Percentiles rank a stretch among this genome's conserved stretches.
Conservation (phyloP, 75 land plant species). For the Selaginella tamariscina region DNA sequence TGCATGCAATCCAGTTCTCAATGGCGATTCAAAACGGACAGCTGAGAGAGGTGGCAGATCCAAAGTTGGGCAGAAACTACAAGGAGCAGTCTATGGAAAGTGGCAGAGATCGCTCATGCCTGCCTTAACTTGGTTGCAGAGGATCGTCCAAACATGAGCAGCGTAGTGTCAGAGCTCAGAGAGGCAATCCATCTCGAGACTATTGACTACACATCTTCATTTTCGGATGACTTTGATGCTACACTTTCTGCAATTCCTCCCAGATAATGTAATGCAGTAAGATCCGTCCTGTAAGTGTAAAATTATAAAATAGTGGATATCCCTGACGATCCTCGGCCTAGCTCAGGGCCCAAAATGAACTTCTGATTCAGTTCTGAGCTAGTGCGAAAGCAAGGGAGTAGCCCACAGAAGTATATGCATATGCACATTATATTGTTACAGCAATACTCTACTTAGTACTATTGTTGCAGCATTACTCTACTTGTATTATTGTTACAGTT, state of each 20-base stretch:
- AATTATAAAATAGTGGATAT: too few relatives aligned
- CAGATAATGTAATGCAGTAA: too few relatives aligned
- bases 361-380: neutral
- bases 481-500: too few relatives aligned
- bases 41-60: neutral
- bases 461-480: too few relatives aligned
- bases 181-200: neutral
- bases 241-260: too few relatives aligned
- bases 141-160: neutral
- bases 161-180: neutral
- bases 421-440: neutral
- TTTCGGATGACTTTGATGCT: too few relatives aligned
- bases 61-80: neutral
- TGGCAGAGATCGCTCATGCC: neutral
- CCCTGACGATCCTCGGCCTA: neutral
- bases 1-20: too few relatives aligned
- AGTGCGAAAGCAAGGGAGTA: neutral
- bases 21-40: neutral
- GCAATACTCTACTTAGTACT: too few relatives aligned
- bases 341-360: neutral
- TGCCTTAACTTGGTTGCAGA: neutral
- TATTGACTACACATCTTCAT: too few relatives aligned
- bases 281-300: too few relatives aligned
- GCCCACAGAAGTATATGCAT: neutral
- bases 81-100: constrained; percentile 13